Evolutionary conservation across 139 green algal species (phyloP), one percentile per base, ranked within the genome.

Genomic region (Auxenochlorella pyrenoidosa): DNA sequence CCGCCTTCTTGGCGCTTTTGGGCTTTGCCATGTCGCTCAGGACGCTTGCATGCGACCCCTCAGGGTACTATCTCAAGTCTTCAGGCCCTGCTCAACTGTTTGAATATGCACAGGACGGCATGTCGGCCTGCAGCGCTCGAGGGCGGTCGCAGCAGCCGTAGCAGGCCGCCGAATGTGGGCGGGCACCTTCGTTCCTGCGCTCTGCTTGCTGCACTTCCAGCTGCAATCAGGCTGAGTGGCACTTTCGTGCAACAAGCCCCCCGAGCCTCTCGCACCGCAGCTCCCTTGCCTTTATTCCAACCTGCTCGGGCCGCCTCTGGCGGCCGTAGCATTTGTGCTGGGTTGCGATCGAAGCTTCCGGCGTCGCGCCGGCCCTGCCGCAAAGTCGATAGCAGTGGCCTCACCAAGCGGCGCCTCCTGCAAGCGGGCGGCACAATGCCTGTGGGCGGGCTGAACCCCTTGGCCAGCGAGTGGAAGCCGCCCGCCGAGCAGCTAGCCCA

Each of bases 21-120:
- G 75, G 75, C 34, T 72, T 84, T 2, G 54, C 78, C 78, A 84
- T 84, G 54, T 41, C 21, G 40, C 24, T 82, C 76, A 82, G 28
- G 44, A 70, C 4, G 44, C 43, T 10, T 82, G 76, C 76, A 70
- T 82, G 76, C 76, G 43, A 12, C 24, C 41, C 38, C 16, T 54
- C 72, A 19, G 38, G 72, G 38, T 40, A 12, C 32, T 8, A 24
- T 24, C 12, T 24, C 18, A 63, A 13, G 15, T 63, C 12, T 54
- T 13, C 2, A 63, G 54, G 15, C 54, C 3, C 54, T 63, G 54
- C 54, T 13, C 15, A 63, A 24, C 3, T 4, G 3, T 22, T 63
- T 24, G 15, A 2, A 73, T 34, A 71, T 71, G 63, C 28, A 71
- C 5, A 71, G 10, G 8, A 2, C 38, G 63, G 1, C 8, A 36